Evolutionary conservation across 225 moss, liverwort and hornwort species (phyloP).

Genomic region (Antitrichia curtipendula): DNA sequence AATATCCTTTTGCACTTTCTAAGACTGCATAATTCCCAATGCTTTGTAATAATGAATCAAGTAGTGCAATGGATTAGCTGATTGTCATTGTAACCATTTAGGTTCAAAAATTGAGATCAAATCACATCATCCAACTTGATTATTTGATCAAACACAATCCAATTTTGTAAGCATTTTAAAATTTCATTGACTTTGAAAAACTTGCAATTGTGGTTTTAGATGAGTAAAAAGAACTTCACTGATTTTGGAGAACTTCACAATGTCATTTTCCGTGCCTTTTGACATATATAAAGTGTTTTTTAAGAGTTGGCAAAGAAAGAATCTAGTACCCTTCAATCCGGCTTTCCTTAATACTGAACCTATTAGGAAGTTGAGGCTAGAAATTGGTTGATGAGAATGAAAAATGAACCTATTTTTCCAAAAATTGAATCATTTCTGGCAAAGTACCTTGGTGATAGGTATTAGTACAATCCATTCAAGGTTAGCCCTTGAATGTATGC

Average conservation of each 20-base stretch:
- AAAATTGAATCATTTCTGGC: neutral
- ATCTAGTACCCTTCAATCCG: neutral
- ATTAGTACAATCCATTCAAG: too few relatives aligned
- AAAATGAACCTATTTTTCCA: neutral
- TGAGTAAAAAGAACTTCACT: neutral
- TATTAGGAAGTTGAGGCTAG: neutral
- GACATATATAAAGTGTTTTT: too few relatives aligned
- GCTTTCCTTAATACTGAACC: too few relatives aligned
- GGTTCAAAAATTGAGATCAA: neutral
- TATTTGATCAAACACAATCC: neutral
- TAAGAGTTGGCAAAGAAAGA: accelerated
- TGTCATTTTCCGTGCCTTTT: neutral
- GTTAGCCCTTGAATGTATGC: too few relatives aligned
- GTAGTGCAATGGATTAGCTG: neutral
- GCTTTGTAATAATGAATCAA: neutral
- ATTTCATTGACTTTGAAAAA: neutral
- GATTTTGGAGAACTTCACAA: neutral
- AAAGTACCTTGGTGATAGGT: neutral
- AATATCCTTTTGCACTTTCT: neutral
- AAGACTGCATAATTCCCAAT: neutral
- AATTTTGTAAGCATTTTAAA: neutral
- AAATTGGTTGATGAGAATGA: neutral
- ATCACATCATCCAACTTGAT: neutral
- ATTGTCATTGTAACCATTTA: too few relatives aligned
- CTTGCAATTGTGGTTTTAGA: neutral